phyloP scores from a whole-genome alignment of 2,329 filamentous ascomycete genomes.

The Aureobasidium sp. region DNA sequence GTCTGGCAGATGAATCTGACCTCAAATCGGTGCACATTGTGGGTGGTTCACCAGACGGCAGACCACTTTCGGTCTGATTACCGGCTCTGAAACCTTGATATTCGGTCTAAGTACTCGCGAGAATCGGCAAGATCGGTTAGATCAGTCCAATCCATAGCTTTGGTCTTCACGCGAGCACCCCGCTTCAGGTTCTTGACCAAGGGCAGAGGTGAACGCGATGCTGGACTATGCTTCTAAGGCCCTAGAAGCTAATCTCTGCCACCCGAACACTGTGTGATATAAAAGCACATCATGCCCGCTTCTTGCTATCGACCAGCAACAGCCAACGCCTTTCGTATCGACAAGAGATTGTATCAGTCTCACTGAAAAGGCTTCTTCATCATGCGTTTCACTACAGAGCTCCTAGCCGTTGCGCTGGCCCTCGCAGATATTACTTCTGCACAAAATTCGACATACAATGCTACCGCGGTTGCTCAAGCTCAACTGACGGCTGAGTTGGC shows the following conservation, averaged over 20 bases:
- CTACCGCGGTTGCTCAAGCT: conserved; percentile 8
- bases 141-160: background rate
- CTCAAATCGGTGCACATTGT: background rate
- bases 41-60: background rate
- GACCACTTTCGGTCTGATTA: background rate
- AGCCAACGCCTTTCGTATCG: background rate
- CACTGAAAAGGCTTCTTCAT: conserved; percentile 1
- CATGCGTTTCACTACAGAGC: conserved; percentile 14
- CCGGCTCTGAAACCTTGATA: background rate
- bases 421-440: conserved; percentile 9
- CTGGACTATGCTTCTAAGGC: background rate
- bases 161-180: background rate
- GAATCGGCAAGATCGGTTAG: background rate
- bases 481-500: conserved; percentile 15
- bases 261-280: background rate
- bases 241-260: background rate
- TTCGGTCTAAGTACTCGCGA: background rate
- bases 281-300: background rate
- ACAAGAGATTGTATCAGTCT: conserved; percentile 12
- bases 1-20: background rate
- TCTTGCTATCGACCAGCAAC: background rate
- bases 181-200: conserved; percentile 2
- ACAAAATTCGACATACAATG: conserved; percentile 12
- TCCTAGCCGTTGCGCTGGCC: conserved; percentile 13
- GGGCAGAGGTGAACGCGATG: background rate